Evolutionary conservation across 371 early-diverging fungal genomes (phyloP).

Genomic region (Apophysomyces ossiformis): DNA sequence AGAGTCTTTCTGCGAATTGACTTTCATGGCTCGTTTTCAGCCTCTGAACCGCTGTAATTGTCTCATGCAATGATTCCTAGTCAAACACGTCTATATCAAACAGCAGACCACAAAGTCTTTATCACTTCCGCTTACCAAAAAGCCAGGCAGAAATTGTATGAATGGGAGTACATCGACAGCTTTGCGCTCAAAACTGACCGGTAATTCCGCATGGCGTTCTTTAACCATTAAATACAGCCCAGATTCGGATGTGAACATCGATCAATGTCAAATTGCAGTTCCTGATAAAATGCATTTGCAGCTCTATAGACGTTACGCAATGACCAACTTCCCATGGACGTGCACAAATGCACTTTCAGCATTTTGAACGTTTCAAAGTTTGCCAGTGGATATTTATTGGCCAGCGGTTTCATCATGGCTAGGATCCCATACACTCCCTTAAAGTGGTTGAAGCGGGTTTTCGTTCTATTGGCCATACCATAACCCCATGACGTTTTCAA

Average conservation of each 20-base stretch:
- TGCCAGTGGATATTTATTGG: slow-evolving; percentile 5
- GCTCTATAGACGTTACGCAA: background rate
- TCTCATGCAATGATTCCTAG: slow-evolving; percentile 8
- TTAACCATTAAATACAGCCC: slow-evolving; percentile 8
- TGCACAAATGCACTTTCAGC: slow-evolving; percentile 14
- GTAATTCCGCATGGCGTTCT: background rate
- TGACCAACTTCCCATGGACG: slow-evolving; percentile 6
- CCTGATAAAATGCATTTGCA: slow-evolving; percentile 1
- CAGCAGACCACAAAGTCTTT: slow-evolving; percentile 9
- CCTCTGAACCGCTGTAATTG: slow-evolving; percentile 9
- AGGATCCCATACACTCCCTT: slow-evolving; percentile 39
- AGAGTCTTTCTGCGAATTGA: background rate
- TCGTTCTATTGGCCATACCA: slow-evolving; percentile 8
- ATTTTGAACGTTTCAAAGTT: slow-evolving; percentile 6
- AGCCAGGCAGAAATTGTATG: background rate
- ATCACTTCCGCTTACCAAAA: slow-evolving; percentile 1
- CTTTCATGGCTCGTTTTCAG: slow-evolving; percentile 13
- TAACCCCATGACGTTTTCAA: slow-evolving; percentile 5
- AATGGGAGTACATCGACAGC: slow-evolving; percentile 2
- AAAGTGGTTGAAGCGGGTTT: slow-evolving; percentile 28
- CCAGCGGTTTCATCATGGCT: slow-evolving; percentile 21
- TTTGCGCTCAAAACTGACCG: background rate
- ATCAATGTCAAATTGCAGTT: slow-evolving; percentile 15
- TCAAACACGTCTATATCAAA: slow-evolving; percentile 4
- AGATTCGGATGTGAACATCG: background rate